phyloP scores from a whole-genome alignment of 2,329 filamentous ascomycete species.

The Trichoderma brevicompactum region DNA sequence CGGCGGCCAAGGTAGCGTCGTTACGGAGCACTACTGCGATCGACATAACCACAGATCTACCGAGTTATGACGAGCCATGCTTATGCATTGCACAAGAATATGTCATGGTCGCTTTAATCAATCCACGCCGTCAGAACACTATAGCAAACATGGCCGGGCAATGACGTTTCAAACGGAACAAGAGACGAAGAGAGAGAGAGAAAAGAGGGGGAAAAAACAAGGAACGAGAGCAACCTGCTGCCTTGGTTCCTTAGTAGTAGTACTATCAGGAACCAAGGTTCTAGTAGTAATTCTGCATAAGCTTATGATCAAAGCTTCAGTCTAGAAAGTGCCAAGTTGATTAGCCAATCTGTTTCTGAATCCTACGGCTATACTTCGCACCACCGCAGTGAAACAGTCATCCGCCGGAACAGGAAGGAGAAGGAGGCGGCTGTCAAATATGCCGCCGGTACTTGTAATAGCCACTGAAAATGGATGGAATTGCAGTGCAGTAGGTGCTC shows the following conservation, averaged over 20 bases:
- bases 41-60: slow-evolving; percentile 4
- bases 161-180: background rate
- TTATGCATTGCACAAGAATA: slow-evolving; percentile 10
- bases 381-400: background rate
- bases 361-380: background rate
- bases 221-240: no score
- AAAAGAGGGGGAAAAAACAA: no score
- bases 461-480: background rate
- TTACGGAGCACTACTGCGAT: background rate
- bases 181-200: no score
- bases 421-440: background rate
- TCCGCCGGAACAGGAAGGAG: slow-evolving; percentile 6
- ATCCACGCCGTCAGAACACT: background rate
- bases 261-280: no score
- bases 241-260: no score
- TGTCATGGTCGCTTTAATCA: background rate
- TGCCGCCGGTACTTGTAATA: no score
- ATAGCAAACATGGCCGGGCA: background rate
- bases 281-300: background rate
- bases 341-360: background rate
- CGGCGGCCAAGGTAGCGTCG: background rate
- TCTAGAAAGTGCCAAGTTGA: background rate
- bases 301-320: background rate
- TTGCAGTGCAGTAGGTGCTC: background rate
- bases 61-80: slow-evolving; percentile 16